Evolutionary conservation across 768 basidiomycete genomes (phyloP), one percentile per base, ranked within the genome.

Genomic region (Russula abietina): DNA sequence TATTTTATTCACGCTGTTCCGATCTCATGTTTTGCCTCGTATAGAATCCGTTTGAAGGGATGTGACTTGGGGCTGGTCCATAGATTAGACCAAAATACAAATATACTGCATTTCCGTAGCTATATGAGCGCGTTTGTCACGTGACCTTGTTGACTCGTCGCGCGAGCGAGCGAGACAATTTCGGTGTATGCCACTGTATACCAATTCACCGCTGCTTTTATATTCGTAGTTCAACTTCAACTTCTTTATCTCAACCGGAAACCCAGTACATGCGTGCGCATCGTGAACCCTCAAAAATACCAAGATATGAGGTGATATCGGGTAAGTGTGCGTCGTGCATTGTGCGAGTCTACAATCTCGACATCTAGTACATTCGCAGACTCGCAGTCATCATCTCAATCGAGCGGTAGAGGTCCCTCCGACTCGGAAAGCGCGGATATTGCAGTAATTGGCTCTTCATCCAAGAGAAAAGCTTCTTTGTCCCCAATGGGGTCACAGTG

Each of bases 21-120:
- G 12, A 43, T 30, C 51, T 49, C 10, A 45, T 53, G 19, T 55
- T n/a, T 30, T 30, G 5, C 17, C 12, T 55, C 19, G 16, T 1
- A 46, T 50, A 68, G 67, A 68, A 60, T 68, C 67, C 39, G 67
- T 68, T 30, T 68, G 63, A 67, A 57, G 57, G 45, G 11, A 8
- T 26, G 10, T 53, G 49, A 55, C 9, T 19, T 48, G 19, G 52
- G 36, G 45, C 32, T 36, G 22, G 33, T 39, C 38, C 30, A 30
- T 54, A 65, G 61, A 54, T 33, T 54, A 55, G 50, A 8, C 28
- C 32, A 45, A 55, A 64, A 55, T 55, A 64, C 19, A 55, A 64
- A 55, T 55, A 64, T 14, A 33, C n/a, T 51, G 50, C 14, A 19
- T 43, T 53, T 32, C 52, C 33, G 22, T 48, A 48, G 3, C 45